Conservation (phyloP, 2,329 filamentous ascomycete genomes). For the Monilinia fructicola region DNA sequence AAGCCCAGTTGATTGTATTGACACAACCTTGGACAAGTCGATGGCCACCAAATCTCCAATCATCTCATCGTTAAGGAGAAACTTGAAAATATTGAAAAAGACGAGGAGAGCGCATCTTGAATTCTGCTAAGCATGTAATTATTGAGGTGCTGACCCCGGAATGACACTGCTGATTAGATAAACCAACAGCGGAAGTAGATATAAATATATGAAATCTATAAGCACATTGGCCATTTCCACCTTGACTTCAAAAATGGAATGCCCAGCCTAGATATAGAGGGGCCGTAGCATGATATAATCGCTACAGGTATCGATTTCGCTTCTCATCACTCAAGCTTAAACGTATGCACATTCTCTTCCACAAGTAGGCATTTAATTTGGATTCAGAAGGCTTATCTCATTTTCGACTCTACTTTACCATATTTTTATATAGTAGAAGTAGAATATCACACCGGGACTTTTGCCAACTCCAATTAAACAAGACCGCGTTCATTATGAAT, state of each 20-base stretch:
- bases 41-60: neutral
- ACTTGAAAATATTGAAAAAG: too few species aligned
- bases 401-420: constrained; percentile 8
- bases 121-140: too few species aligned
- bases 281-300: neutral
- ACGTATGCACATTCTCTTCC: neutral
- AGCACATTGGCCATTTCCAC: neutral
- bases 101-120: too few species aligned
- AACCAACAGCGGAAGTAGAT: too few species aligned
- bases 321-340: neutral
- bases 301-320: neutral
- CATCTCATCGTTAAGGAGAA: too few species aligned
- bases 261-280: neutral
- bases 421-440: constrained; percentile 8
- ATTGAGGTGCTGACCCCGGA: too few species aligned
- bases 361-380: neutral
- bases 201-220: neutral
- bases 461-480: constrained; percentile 15
- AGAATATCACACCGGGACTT: constrained; percentile 17
- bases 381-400: constrained; percentile 15
- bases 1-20: neutral
- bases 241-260: constrained; percentile 1
- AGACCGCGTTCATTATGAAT: constrained; percentile 12
- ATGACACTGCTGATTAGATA: too few species aligned
- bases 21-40: neutral